Percentiles rank a stretch among this genome's conserved stretches.
Conservation (phyloP, 2,329 filamentous ascomycete species). For the Beauveria bassiana region DNA sequence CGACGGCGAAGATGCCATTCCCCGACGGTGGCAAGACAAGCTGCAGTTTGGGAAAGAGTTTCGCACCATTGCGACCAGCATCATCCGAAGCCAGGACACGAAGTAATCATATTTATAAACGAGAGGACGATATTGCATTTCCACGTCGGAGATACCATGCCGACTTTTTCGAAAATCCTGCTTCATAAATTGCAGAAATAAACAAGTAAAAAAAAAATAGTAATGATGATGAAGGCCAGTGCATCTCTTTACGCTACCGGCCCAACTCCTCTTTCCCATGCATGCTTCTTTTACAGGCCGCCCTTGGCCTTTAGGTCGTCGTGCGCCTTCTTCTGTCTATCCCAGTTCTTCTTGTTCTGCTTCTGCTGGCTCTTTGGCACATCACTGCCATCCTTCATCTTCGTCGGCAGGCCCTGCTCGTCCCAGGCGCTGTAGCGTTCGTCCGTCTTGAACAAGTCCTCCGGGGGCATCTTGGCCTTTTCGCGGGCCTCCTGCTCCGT, state of each 20-base stretch:
- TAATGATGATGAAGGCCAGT: neutral
- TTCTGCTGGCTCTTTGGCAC: constrained; percentile 73
- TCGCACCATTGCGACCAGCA: neutral
- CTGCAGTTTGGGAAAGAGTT: constrained; percentile 35
- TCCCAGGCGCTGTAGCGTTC: constrained; percentile 70
- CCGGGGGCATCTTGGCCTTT: constrained; percentile 48
- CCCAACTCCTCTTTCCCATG: constrained; percentile 9
- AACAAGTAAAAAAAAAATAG: neutral
- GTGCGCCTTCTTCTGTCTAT: constrained; percentile 79
- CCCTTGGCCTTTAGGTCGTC: constrained; percentile 45
- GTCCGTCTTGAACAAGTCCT: constrained; percentile 49
- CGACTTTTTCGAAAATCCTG: neutral
- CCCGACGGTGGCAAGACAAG: constrained; percentile 29
- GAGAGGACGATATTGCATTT: neutral
- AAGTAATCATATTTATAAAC: neutral
- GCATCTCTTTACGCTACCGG: neutral
- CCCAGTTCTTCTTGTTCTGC: constrained; percentile 83
- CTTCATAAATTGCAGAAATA: neutral
- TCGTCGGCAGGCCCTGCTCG: constrained; percentile 69
- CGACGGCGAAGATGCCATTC: constrained; percentile 35
- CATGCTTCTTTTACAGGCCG: constrained; percentile 15
- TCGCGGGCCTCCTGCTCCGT: constrained; percentile 46
- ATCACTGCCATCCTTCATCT: constrained; percentile 69
- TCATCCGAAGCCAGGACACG: neutral
- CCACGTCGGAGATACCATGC: neutral